Percentiles rank a stretch among this genome's conserved stretches.
These are phyloP conservation scores for Sclerotinia sclerotiorum DNA, from an alignment of 2,329 filamentous ascomycete genomes.

Conservation along the genomic window DNA sequence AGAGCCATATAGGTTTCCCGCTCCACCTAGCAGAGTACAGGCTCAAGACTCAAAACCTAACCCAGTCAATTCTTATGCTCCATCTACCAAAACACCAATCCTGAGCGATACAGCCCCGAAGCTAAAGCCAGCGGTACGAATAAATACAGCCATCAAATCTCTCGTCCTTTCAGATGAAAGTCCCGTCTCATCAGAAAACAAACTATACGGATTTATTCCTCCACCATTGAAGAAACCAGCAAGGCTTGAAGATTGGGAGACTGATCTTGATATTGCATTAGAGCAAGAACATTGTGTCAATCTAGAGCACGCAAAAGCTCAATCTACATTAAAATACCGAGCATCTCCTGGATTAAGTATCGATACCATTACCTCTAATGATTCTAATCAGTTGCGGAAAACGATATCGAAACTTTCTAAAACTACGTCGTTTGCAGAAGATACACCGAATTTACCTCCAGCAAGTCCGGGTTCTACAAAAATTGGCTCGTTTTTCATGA, in stretches of 20 bases:
- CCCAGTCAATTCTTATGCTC: too few species aligned
- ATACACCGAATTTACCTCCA: not conserved
- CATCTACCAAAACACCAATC: not conserved
- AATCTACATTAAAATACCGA: not conserved
- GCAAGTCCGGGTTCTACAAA: not conserved
- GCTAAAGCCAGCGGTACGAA: not conserved
- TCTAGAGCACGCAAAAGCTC: not conserved
- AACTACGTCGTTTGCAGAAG: not conserved
- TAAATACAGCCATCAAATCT: not conserved
- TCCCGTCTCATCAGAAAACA: conserved; percentile 3
- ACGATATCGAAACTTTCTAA: conserved; percentile 1
- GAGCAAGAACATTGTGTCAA: conserved; percentile 3
- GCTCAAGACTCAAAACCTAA: not conserved
- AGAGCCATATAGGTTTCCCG: conserved; percentile 15
- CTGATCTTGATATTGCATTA: conserved; percentile 6
- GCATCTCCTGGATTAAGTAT: not conserved
- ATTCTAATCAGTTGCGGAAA: not conserved
- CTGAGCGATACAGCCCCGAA: too few species aligned
- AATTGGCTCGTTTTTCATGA: not conserved
- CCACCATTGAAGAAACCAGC: conserved; percentile 1
- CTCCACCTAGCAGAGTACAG: not conserved
- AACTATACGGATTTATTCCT: conserved; percentile 8
- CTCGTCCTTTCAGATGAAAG: not conserved
- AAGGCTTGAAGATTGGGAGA: not conserved
- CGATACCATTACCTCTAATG: not conserved